Evolutionary conservation across 2,329 filamentous ascomycete species (phyloP), one percentile per base, ranked within the genome.

Genomic region (Ophiostoma angusticollis): DNA sequence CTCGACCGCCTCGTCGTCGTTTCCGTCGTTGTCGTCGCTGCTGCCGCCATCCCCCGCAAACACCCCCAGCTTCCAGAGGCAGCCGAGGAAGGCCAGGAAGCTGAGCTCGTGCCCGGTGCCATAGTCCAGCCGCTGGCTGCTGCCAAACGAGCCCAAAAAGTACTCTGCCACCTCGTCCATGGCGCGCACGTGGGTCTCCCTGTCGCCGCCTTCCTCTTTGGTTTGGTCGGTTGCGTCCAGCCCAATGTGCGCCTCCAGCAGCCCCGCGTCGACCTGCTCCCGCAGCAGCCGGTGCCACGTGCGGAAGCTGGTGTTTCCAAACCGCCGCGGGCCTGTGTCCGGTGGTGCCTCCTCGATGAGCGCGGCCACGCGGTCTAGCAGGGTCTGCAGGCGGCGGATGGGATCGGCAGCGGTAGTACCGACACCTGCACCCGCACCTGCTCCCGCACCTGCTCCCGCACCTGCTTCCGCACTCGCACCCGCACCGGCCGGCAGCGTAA

Each of bases 31-130:
- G 2, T 67, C 70, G n/a, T 72, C 63, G 45, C 7, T 21, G 5
- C 25, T 44, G 2, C 25, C 25, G 35, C 35, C 38, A 2, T 67
- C 70, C n/a, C 72, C 63, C 3, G 68, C 62, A 54, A 98, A 96
- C 13, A 72, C 79, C 31, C 80, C 78, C 3, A 98, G 65, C 58
- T 94, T 95, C 87, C 89, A 98, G 5, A 98, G 65, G 43, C 82
- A 79, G 5, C 78, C 87, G 6, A 98, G 57, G 46, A 98, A 98
- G 1, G 91, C 89, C 7, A 96, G 58, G 52, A 98, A 98, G 59
- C 84, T 94, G 37, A 98, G 64, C 55, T 98, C 91, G 57, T 98
- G 91, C 0, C 91, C 91, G 0, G 91, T 96, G 2, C 91, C 91
- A 54, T 95, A 98, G 60, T 98, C 91, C 19, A 98, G 66, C 39